Evolutionary conservation across 768 basidiomycete species (phyloP), one percentile per base, ranked within the genome.

Genomic region (Sistotremastrum suecicum): DNA sequence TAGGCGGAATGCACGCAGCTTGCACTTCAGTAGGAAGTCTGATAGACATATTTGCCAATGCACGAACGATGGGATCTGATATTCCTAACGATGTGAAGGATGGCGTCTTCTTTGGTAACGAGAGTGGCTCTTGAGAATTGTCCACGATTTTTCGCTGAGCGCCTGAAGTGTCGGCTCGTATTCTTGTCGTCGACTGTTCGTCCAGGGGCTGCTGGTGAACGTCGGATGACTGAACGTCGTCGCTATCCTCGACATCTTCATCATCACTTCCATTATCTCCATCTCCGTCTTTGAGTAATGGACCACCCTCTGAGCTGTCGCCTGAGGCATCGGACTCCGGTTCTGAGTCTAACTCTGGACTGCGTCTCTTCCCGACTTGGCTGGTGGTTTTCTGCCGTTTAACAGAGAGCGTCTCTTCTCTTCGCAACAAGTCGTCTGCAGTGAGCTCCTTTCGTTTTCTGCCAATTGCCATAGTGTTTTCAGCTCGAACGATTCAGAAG

Each of bases 1-100:
- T 74, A 4, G 81, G 79, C 2, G 87, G 87, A 55, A 99, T 85
- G 60, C 92, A 97, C 3, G 87, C 86, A 0, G 73, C 69, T 56
- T 99, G 94, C 31, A 99, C 80, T 50, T 83, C 79, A 0, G 94
- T 97, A 0, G 94, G 92, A 2, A 61, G 58, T 35, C 70, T 71
- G 49, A 98, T 97, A 9, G 89, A 87, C 83, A 99, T 90, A 34
- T 74, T 71, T 32, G 63, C 64, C 44, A 98, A 68, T 1, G 88
- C 78, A 9, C 64, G 55, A 45, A 78, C 73, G 34, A 99, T 67
- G 3, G 67, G 57, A 2, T 67, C 48, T 0, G 77, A 78, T 49
- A 86, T 69, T 2, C 76, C 78, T 48, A 87, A 64, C 2, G 72
- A 67, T 10, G 61, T 56, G 50, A 83, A 87, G 11, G 73, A 67